Base-by-base conservation (phyloP, 176 grass and related monocot genomes). In the Leersia perrieri region DNA sequence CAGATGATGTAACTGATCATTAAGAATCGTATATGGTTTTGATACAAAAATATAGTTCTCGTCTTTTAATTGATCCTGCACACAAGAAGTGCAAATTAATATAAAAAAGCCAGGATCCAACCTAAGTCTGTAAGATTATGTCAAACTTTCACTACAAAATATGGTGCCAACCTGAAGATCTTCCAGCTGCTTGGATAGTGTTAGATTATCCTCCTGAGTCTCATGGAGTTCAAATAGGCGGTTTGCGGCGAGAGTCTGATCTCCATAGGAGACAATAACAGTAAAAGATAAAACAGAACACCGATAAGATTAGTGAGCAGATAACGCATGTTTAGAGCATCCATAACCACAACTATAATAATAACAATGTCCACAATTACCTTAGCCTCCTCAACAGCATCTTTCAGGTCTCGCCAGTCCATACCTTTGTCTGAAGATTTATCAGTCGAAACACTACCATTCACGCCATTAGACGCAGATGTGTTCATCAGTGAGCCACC, bases 131-230 rank as follows among this genome's bases (percentile, higher is more conserved):
- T 11, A 63, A 62, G 73, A 65, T 55, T 66, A 65, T 62, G 58
- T 29, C 44, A 85, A 35, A 20, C 30, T 16, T 85, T 22, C 51
- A 60, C 25, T 55, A 83, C 38, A 82, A 82, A 68, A 57, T 38
- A 70, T 63, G 62, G 82, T 78, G 69, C 75, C 36, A 84, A 94
- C 95, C 87, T 98, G 90, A 89, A 98, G 90, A 86, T 98, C 92
- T 87, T 92, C 95, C 75, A 98, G 80, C 68, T 92, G 83, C 84
- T 82, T 94, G 30, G 92, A 94, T 53, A 98, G 77, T 76, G 92
- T 94, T 49, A 94, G 65, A 85, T 94, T 92, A 84, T 94, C 90
- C 83, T 94, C 95, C 89, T 94, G 92, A 66, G 95, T 93, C 81
- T 98, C 90, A 71, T 94, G 92, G 82, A 98, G 92, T 83, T 98